Conservation (phyloP, 352 stramenopile genomes). For the Phytopythium aichiense region DNA sequence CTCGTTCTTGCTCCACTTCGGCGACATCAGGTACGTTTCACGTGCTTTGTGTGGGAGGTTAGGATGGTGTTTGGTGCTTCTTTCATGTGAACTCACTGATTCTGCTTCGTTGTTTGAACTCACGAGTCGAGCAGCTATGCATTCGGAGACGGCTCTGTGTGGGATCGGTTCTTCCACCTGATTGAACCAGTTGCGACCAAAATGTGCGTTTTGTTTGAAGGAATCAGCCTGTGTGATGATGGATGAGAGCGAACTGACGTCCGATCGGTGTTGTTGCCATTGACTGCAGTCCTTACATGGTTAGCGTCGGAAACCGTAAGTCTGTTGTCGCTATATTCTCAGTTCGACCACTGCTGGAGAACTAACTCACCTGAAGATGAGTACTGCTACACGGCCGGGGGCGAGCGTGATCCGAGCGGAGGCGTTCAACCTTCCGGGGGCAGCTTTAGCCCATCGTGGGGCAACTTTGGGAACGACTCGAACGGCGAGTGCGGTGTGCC, state of each 20-base stretch:
- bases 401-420: conserved; percentile 51
- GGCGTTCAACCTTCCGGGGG: conserved; percentile 30
- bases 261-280: not conserved
- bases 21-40: conserved; percentile 54
- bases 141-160: conserved; percentile 50
- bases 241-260: not conserved
- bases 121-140: conserved; percentile 39
- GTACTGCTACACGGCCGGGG: conserved; percentile 60
- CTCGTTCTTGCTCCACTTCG: conserved; percentile 72
- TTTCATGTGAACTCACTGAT: not conserved
- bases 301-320: conserved; percentile 74
- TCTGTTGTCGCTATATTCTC: conserved; percentile 5
- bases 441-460: conserved; percentile 61
- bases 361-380: conserved; percentile 36
- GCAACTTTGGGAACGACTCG: conserved; percentile 64
- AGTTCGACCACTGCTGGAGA: not conserved
- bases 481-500: conserved; percentile 61
- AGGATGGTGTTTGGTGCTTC: not conserved
- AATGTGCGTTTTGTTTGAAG: conserved; percentile 28
- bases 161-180: conserved; percentile 74
- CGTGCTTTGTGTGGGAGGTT: not conserved
- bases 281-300: conserved; percentile 41
- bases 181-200: conserved; percentile 65
- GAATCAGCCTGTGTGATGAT: not conserved
- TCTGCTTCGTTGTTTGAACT: not conserved